These are phyloP conservation scores for Exophiala sp. DNA, from an alignment of 2,329 filamentous ascomycete species.

Conservation along the genomic window DNA sequence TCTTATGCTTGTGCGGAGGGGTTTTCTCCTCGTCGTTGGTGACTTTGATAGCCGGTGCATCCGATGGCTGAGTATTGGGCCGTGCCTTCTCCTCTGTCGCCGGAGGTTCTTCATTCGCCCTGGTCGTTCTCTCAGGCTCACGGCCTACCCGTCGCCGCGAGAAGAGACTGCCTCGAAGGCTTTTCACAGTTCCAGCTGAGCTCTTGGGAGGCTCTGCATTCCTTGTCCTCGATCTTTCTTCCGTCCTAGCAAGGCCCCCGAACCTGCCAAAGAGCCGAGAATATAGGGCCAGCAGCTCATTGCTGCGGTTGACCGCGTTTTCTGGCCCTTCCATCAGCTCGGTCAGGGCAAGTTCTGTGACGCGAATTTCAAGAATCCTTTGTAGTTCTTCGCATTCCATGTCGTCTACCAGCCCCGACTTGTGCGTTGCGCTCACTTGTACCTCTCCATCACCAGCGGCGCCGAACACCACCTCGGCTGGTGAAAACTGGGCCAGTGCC, in stretches of 20 bases:
- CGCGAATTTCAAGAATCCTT: constrained; percentile 84
- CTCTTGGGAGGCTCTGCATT: constrained; percentile 58
- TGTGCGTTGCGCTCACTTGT: constrained; percentile 24
- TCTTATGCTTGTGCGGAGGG: constrained; percentile 31
- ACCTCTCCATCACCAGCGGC: constrained; percentile 32
- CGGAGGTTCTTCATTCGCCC: constrained; percentile 14
- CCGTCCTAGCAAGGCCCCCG: constrained; percentile 35
- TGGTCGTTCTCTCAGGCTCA: constrained; percentile 33
- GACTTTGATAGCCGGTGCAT: constrained; percentile 68
- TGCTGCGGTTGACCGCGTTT: constrained; percentile 78
- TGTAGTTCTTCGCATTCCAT: constrained; percentile 83
- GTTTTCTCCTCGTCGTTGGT: constrained; percentile 53
- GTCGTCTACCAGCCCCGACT: constrained; percentile 59
- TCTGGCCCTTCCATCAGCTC: constrained; percentile 79
- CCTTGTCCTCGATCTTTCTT: constrained; percentile 36
- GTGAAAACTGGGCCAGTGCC: constrained; percentile 82
- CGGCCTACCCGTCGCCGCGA: constrained; percentile 51
- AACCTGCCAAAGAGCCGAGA: constrained; percentile 69
- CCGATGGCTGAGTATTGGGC: constrained; percentile 28
- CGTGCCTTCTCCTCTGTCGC: constrained; percentile 27
- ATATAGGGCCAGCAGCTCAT: constrained; percentile 78
- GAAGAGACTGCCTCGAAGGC: constrained; percentile 70
- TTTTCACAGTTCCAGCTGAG: constrained; percentile 64
- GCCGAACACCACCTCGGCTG: constrained; percentile 64
- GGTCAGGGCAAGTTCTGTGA: constrained; percentile 81